Evolutionary conservation across 805 yeast species (phyloP), one percentile per base, ranked within the genome.

Genomic region (Suhomyces vadensis): DNA sequence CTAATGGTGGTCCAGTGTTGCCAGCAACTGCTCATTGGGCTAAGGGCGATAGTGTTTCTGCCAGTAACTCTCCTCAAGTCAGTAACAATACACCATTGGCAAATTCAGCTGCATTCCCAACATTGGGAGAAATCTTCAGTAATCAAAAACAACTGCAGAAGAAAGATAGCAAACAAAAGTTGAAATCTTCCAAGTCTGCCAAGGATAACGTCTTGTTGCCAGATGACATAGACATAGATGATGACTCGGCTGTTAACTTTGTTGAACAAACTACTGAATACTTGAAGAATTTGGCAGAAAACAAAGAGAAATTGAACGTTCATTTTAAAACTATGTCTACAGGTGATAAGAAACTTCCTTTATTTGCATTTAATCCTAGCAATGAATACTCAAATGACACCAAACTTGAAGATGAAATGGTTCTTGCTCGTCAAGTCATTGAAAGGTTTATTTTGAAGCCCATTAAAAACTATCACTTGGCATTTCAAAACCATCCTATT

Each of bases 1-100:
- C 33, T 4, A 51, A 44, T n/a, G 63, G 59, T 26, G 67, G 63
- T 4, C 75, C 79, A 3, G 77, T 82, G 3, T 72, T 87, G 41
- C 94, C 94, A 6, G 76, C 85, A 1, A 77, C 89, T 14, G 87
- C 85, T 1, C 80, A 85, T 3, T 84, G 91, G 91, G 71, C 73
- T 5, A 64, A 61, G 46, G 45, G 53, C 41, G 46, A 48, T 27
- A 46, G 58, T 10, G 52, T 49, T 10, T 60, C 64, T 6, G 64
- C 61, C 26, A 58, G 62, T 26, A 63, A 60, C 17, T 68, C 75
- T 3, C 75, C 78, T 6, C 56, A 74, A 3, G 65, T 63, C 6
- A 59, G 61, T 36, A 58, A 56, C 41, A 61, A 57, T 48, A 57
- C 65, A 5, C 64, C 69, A 17, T 58, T 75, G 50, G 69, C 81